Conservation (phyloP, 768 basidiomycete genomes). For the Phaeolepiota aurea region DNA sequence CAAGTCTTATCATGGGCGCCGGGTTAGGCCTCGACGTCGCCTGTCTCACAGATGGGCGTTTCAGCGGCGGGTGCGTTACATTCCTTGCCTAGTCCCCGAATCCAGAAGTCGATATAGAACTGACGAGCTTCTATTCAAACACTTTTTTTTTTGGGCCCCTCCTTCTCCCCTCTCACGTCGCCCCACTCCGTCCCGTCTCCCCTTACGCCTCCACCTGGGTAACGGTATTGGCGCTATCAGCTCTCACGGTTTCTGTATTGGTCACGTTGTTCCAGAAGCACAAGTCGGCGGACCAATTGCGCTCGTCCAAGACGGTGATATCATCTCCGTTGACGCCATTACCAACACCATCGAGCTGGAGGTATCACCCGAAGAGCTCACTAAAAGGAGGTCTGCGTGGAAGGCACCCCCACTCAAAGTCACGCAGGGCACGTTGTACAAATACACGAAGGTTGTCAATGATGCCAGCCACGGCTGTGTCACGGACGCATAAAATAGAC, state of each 20-base stretch:
- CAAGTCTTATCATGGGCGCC: constrained; percentile 97
- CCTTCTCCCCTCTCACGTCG: background rate
- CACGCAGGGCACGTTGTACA: constrained; percentile 74
- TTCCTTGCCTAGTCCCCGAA: constrained; percentile 6
- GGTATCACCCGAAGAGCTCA: constrained; percentile 75
- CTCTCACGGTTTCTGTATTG: constrained; percentile 94
- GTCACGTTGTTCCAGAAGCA: constrained; percentile 95
- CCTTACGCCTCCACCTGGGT: background rate
- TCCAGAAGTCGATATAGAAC: too few species aligned
- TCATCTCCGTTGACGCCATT: constrained; percentile 82
- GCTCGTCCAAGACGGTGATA: constrained; percentile 81
- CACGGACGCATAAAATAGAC: constrained; percentile 69
- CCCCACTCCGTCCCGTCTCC: constrained; percentile 2
- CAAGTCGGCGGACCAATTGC: constrained; percentile 92
- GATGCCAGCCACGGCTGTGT: constrained; percentile 93
- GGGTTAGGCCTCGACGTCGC: constrained; percentile 94
- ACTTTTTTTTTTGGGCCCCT: background rate
- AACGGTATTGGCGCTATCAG: constrained; percentile 17
- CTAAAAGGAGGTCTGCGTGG: constrained; percentile 65
- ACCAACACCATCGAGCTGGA: constrained; percentile 76
- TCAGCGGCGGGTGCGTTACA: constrained; percentile 84
- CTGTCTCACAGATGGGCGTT: constrained; percentile 94
- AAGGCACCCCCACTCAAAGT: constrained; percentile 81
- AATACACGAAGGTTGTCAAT: constrained; percentile 80
- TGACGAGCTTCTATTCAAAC: background rate